A percentile compares a stretch with the other conserved stretches of the same genome.
Evolutionary conservation across 371 early-diverging fungal species (phyloP).

Genomic region (Actinomortierella ambigua): DNA sequence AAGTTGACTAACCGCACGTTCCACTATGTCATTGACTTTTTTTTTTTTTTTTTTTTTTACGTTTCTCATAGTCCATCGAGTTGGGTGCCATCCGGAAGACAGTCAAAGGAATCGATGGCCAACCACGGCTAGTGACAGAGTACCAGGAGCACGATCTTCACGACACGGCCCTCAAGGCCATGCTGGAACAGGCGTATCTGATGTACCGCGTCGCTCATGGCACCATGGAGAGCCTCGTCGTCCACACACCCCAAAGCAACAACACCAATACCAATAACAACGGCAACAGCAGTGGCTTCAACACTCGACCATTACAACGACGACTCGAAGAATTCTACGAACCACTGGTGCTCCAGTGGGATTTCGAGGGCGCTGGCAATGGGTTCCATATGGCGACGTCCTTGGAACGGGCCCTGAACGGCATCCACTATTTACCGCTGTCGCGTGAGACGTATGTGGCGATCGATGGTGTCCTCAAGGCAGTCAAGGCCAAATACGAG

Average conservation of each 20-base stretch:
- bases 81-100: constrained; percentile 57
- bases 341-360: constrained; percentile 70
- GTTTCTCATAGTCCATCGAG: constrained; percentile 57
- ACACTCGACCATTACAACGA: constrained; percentile 50
- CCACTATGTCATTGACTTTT: not conserved
- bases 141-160: constrained; percentile 65
- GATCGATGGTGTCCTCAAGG: constrained; percentile 50
- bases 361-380: constrained; percentile 58
- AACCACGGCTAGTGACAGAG: constrained; percentile 59
- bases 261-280: constrained; percentile 6
- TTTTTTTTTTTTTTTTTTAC: not conserved
- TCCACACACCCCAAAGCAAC: constrained; percentile 1
- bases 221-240: constrained; percentile 22
- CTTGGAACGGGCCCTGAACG: constrained; percentile 49
- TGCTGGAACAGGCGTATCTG: constrained; percentile 63
- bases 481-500: constrained; percentile 29
- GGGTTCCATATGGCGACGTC: constrained; percentile 54
- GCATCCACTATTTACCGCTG: constrained; percentile 53
- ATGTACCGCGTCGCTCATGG: constrained; percentile 60
- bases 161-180: constrained; percentile 58
- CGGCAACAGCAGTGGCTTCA: constrained; percentile 51
- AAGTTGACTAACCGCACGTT: not conserved
- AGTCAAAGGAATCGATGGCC: constrained; percentile 61
- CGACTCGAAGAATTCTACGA: constrained; percentile 67
- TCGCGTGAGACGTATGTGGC: constrained; percentile 39